These are phyloP conservation scores for Kuraishia borneana DNA, from an alignment of 805 yeast species.

Conservation along the genomic window DNA sequence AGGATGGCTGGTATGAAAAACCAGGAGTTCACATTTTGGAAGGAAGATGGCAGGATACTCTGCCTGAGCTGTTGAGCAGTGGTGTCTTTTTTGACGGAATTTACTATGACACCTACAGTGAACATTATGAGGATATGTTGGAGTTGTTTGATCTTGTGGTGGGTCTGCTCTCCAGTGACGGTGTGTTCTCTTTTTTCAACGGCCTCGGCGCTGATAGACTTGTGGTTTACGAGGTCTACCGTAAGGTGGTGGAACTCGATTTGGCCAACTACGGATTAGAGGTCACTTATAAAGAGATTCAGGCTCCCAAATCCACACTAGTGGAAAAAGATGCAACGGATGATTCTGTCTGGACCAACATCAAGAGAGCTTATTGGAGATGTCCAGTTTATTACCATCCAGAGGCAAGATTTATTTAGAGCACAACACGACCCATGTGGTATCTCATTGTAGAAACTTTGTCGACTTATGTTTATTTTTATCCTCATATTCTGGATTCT, in stretches of 20 bases:
- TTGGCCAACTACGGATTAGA: conserved; percentile 66
- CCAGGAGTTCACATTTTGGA: conserved; percentile 61
- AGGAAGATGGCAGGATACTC: conserved; percentile 89
- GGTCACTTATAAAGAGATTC: conserved; percentile 40
- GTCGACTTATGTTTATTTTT: background rate
- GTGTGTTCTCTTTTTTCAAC: conserved; percentile 83
- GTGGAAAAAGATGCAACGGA: conserved; percentile 20
- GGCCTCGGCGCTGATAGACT: conserved; percentile 79
- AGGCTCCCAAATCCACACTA: conserved; percentile 31
- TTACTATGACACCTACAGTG: conserved; percentile 89
- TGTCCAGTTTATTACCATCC: conserved; percentile 64
- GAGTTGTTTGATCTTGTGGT: conserved; percentile 74
- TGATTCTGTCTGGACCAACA: conserved; percentile 48
- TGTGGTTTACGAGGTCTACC: conserved; percentile 75
- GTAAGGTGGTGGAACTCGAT: conserved; percentile 70
- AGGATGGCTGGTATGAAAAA: conserved; percentile 77
- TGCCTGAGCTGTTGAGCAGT: conserved; percentile 50
- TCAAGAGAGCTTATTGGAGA: conserved; percentile 56
- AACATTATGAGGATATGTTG: conserved; percentile 81
- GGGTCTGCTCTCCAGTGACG: conserved; percentile 73
- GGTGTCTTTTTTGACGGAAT: conserved; percentile 82
- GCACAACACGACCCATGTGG: background rate
- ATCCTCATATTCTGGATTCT: conserved; percentile 12
- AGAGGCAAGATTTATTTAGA: conserved; percentile 31
- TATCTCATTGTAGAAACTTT: background rate